Conservation (phyloP, 208 protist genomes). For the Leishmania mexicana region DNA sequence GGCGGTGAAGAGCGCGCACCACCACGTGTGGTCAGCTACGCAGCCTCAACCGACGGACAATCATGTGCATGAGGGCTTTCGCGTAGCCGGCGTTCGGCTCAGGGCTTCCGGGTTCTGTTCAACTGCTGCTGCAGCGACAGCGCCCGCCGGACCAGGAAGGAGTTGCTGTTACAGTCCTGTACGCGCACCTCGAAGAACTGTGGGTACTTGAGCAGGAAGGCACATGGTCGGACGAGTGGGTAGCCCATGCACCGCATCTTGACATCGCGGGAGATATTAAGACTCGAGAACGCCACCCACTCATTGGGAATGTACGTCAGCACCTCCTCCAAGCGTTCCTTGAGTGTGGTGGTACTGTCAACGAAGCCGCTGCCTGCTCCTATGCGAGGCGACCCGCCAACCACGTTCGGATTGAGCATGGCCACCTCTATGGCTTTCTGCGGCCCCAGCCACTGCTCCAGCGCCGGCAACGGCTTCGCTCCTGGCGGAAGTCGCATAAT, state of each 20-base stretch:
- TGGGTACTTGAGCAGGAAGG: constrained; percentile 60
- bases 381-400: background rate
- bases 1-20: background rate
- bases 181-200: constrained; percentile 69
- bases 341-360: background rate
- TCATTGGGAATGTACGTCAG: constrained; percentile 74
- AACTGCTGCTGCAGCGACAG: constrained; percentile 42
- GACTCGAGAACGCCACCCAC: constrained; percentile 37
- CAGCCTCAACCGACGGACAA: background rate
- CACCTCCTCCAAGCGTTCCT: constrained; percentile 47
- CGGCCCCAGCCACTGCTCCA: constrained; percentile 15
- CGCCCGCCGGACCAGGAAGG: constrained; percentile 60
- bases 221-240: constrained; percentile 28
- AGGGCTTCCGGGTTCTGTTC: background rate
- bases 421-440: background rate
- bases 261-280: constrained; percentile 55
- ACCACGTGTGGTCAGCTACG: too few species aligned
- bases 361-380: constrained; percentile 16
- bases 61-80: background rate
- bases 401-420: background rate
- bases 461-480: constrained; percentile 17
- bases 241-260: constrained; percentile 66
- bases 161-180: constrained; percentile 14
- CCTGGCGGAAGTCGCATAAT: constrained; percentile 3
- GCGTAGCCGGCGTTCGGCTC: background rate